Percentiles rank a stretch among this genome's conserved stretches.
Evolutionary conservation across 225 moss, liverwort and hornwort species (phyloP).

Genomic region (Pseudoscleropodium purum): DNA sequence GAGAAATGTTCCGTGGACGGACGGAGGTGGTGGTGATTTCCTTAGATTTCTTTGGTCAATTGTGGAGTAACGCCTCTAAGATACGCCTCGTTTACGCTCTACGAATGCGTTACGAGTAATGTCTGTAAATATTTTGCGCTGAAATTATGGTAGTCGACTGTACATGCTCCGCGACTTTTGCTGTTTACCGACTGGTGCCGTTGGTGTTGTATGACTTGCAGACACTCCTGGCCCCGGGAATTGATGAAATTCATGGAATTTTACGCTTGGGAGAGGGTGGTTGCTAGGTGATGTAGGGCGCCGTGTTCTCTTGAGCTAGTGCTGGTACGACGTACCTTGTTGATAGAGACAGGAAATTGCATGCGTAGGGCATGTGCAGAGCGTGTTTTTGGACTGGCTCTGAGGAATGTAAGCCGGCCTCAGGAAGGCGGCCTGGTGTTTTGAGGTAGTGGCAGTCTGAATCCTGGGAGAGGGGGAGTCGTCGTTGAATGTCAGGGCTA

Average conservation of each 20-base stretch:
- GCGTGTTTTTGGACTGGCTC: background rate
- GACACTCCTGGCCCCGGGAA: background rate
- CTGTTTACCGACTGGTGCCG: background rate
- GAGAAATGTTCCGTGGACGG: background rate
- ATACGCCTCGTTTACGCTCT: background rate
- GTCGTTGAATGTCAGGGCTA: background rate
- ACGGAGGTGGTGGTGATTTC: background rate
- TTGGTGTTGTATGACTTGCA: background rate
- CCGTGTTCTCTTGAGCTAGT: background rate
- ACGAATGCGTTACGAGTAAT: background rate
- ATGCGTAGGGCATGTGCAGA: background rate
- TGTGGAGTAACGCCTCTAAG: background rate
- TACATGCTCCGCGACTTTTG: background rate
- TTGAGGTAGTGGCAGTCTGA: background rate
- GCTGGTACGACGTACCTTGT: background rate
- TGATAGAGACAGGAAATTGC: background rate
- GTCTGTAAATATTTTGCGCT: background rate
- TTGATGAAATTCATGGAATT: background rate
- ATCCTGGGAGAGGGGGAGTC: background rate
- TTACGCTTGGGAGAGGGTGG: background rate
- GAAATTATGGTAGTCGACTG: background rate
- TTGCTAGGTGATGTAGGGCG: background rate
- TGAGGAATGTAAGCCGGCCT: background rate
- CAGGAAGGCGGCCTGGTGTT: background rate
- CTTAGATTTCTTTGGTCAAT: too few relatives aligned